Percentiles rank a stretch among this genome's conserved stretches.
Conservation (phyloP, 345 rosid species). For the Eucalyptus lansdowneana region DNA sequence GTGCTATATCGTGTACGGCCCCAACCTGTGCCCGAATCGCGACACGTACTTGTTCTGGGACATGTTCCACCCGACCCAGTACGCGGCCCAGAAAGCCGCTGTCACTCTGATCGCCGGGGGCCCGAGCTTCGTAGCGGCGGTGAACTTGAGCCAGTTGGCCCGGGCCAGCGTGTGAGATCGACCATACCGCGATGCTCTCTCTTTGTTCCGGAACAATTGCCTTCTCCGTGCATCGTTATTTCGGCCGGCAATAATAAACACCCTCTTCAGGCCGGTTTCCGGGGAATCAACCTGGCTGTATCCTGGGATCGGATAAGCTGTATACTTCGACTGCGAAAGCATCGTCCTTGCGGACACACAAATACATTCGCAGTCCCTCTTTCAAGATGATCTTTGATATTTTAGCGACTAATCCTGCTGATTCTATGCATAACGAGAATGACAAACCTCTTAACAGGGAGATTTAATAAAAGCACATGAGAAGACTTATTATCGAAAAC, state of each 20-base stretch:
- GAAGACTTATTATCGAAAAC: background rate
- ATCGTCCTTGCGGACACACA: background rate
- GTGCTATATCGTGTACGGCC: background rate
- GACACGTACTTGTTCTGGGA: conserved; percentile 2
- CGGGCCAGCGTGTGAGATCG: background rate
- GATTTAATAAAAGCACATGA: background rate
- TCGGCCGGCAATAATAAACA: background rate
- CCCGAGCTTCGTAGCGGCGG: background rate
- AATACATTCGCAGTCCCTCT: background rate
- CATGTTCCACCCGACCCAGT: conserved; percentile 1
- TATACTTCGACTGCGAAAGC: background rate
- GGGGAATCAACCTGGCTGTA: background rate
- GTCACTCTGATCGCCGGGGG: background rate
- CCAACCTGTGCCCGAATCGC: background rate
- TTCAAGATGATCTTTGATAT: background rate
- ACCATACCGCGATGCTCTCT: background rate
- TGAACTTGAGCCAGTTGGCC: background rate
- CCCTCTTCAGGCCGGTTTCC: background rate
- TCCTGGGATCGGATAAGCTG: background rate
- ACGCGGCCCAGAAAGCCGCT: background rate
- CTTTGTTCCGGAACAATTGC: background rate
- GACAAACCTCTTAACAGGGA: background rate
- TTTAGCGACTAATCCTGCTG: background rate
- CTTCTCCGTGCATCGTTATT: background rate
- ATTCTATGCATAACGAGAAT: background rate